A percentile compares a stretch with the other conserved stretches of the same genome.
These are phyloP conservation scores for Zancudomyces culisetae DNA, from an alignment of 371 early-diverging fungal genomes.

Conservation along the genomic window DNA sequence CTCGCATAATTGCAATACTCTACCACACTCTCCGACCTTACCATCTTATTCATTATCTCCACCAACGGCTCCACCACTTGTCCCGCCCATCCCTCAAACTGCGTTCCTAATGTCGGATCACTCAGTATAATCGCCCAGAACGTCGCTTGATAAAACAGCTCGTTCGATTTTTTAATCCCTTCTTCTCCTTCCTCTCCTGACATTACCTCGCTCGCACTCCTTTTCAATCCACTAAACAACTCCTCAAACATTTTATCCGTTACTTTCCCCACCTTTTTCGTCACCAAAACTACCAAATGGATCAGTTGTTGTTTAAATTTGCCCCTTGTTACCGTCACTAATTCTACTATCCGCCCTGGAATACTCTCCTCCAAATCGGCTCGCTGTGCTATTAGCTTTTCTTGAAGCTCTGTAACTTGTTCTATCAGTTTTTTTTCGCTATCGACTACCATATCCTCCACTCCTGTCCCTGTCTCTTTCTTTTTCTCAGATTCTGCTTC, in stretches of 20 bases:
- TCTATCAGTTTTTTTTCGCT: background rate
- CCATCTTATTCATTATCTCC: background rate
- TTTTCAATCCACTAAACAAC: background rate
- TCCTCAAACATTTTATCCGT: background rate
- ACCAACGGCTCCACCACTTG: background rate
- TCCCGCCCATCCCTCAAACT: background rate
- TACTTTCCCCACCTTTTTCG: background rate
- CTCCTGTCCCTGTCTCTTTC: constrained; percentile 5
- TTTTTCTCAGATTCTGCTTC: constrained; percentile 11
- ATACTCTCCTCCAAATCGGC: background rate
- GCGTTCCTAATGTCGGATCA: background rate
- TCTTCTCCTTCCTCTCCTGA: background rate
- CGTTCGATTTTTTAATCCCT: background rate
- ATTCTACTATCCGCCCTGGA: background rate
- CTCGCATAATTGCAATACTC: background rate
- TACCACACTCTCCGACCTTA: background rate
- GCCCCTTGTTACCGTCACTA: background rate
- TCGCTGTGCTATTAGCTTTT: background rate
- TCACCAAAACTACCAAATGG: background rate
- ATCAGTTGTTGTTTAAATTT: constrained; percentile 6
- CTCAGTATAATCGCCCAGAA: constrained; percentile 2
- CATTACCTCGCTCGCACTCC: background rate
- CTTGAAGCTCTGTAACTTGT: background rate
- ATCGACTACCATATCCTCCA: background rate
- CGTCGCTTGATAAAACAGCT: background rate